phyloP scores from a whole-genome alignment of 2,329 filamentous ascomycete genomes.

The Aspergillus aculeatus region DNA sequence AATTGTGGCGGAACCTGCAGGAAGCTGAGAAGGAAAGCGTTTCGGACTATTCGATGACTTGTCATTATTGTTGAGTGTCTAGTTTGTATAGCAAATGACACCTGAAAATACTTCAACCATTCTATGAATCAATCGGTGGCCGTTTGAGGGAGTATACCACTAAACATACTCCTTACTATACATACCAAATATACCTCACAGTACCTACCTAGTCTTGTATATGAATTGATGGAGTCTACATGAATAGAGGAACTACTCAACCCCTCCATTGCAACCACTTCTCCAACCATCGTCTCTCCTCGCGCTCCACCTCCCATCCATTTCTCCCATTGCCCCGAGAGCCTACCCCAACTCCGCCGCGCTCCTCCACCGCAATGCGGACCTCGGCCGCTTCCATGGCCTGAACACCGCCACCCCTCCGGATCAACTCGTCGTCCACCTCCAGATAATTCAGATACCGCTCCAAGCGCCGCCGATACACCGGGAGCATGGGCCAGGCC shows the following conservation, averaged over 20 bases:
- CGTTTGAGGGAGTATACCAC: no score
- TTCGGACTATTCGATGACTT: background rate
- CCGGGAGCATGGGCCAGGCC: slow-evolving; percentile 32
- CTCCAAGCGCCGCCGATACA: slow-evolving; percentile 57
- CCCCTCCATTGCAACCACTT: slow-evolving; percentile 31
- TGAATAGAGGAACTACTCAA: background rate
- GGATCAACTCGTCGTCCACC: slow-evolving; percentile 69
- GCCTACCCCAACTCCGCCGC: slow-evolving; percentile 51
- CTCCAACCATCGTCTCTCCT: slow-evolving; percentile 38
- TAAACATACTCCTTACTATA: no score
- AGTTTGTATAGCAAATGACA: background rate
- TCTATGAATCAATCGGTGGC: no score
- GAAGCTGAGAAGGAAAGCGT: background rate
- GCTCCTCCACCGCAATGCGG: slow-evolving; percentile 67
- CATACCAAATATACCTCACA: no score
- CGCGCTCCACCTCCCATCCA: slow-evolving; percentile 26
- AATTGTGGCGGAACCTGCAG: background rate
- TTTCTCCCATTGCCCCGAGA: slow-evolving; percentile 14
- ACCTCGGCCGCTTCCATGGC: slow-evolving; percentile 65
- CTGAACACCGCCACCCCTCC: slow-evolving; percentile 59
- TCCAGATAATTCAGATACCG: slow-evolving; percentile 63
- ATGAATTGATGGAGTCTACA: background rate
- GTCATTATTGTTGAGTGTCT: background rate
- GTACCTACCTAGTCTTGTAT: background rate
- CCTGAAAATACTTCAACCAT: background rate